A percentile compares a stretch with the other conserved stretches of the same genome.
phyloP scores from a whole-genome alignment of 108 stramenopile species.

The Conticribra weissflogii region DNA sequence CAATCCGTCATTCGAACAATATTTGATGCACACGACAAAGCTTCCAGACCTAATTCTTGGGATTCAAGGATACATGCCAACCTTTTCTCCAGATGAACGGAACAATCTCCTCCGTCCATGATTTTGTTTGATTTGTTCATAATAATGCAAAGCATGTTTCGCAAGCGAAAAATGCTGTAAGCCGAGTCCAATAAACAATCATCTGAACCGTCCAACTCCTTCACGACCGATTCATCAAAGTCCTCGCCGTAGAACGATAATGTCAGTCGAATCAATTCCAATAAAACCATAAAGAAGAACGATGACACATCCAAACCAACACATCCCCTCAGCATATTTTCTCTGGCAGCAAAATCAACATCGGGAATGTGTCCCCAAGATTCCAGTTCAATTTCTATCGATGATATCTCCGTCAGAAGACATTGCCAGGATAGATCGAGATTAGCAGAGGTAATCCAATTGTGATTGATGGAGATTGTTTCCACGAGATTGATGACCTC shows the following conservation, averaged over 20 bases:
- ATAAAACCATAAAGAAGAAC: constrained; percentile 38
- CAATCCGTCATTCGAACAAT: too few relatives aligned
- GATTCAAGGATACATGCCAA: constrained; percentile 11
- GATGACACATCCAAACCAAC: constrained; percentile 71
- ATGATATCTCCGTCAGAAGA: constrained; percentile 56
- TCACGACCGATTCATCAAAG: neutral
- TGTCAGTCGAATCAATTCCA: constrained; percentile 21
- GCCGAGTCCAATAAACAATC: constrained; percentile 1
- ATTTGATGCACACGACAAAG: neutral
- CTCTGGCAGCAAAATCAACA: constrained; percentile 56
- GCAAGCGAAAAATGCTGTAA: constrained; percentile 20
- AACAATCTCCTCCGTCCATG: neutral
- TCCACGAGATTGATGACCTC: constrained; percentile 80
- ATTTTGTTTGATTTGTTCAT: neutral
- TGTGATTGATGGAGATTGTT: constrained; percentile 88
- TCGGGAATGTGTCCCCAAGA: constrained; percentile 49
- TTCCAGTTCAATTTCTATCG: constrained; percentile 62
- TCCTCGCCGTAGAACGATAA: neutral
- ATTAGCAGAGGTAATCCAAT: constrained; percentile 78
- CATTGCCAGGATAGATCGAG: constrained; percentile 61
- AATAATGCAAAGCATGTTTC: constrained; percentile 8
- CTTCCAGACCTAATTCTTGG: neutral
- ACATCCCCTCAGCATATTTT: constrained; percentile 85
- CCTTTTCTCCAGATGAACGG: constrained; percentile 9
- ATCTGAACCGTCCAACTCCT: neutral